Conservation (phyloP, 768 basidiomycete genomes). For the Termitomyces sp. region DNA sequence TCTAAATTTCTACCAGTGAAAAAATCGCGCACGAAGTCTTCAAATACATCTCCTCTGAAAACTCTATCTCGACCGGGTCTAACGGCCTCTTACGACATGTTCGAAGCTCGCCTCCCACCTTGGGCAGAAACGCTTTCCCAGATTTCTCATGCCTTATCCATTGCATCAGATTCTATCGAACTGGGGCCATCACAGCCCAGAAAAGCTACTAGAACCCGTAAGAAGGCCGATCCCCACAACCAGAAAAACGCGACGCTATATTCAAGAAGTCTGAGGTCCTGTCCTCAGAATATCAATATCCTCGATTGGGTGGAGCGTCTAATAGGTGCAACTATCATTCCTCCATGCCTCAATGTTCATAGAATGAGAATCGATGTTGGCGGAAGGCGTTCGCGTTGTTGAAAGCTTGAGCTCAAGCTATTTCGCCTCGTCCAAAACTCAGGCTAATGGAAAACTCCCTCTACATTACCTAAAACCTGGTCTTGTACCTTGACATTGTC, state of each 20-base stretch:
- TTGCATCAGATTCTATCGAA: neutral
- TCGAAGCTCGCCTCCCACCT: neutral
- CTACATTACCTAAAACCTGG: too few relatives aligned
- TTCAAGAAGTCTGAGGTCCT: constrained; percentile 46
- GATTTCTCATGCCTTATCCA: neutral
- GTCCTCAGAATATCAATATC: constrained; percentile 54
- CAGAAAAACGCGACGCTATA: constrained; percentile 46
- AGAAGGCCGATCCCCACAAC: constrained; percentile 20
- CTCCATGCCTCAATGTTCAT: too few relatives aligned
- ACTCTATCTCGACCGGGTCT: neutral
- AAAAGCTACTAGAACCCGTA: constrained; percentile 14
- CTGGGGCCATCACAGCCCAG: neutral
- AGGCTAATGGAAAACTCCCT: too few relatives aligned
- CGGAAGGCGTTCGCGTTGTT: too few relatives aligned
- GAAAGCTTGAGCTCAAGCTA: too few relatives aligned
- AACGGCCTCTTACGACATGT: neutral
- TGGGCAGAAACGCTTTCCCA: neutral
- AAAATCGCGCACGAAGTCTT: constrained; percentile 14
- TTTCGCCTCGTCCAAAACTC: too few relatives aligned
- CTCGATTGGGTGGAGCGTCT: constrained; percentile 52
- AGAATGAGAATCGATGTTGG: too few relatives aligned
- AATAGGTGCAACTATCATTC: too few relatives aligned
- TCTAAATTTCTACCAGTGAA: constrained; percentile 13
- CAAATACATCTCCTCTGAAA: neutral
- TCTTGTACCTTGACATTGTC: too few relatives aligned